phyloP scores from a whole-genome alignment of 164 flowering plant species.

The Annona cherimola region DNA sequence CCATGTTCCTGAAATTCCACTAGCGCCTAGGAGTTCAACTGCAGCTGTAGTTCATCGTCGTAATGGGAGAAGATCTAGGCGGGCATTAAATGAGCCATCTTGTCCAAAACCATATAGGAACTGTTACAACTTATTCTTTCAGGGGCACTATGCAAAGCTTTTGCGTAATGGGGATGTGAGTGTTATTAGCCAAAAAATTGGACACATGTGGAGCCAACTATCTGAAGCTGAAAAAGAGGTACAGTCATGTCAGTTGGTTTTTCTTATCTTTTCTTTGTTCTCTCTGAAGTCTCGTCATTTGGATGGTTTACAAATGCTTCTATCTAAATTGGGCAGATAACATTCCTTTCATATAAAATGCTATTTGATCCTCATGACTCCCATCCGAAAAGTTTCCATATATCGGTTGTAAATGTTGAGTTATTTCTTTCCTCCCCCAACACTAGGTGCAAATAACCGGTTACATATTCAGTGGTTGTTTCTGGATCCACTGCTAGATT shows the following conservation, averaged over 20 bases:
- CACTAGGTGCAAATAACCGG: too few relatives aligned
- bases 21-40: conserved; percentile 23
- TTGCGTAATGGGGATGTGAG: conserved; percentile 43
- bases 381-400: too few relatives aligned
- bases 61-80: conserved; percentile 37
- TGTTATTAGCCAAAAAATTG: conserved; percentile 48
- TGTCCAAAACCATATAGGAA: conserved; percentile 52
- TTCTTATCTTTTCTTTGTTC: not conserved
- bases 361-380: too few relatives aligned
- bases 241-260: not conserved
- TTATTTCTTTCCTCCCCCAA: too few relatives aligned
- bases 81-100: conserved; percentile 42
- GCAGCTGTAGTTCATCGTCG: conserved; percentile 21
- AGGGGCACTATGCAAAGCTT: conserved; percentile 57
- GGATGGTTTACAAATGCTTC: too few relatives aligned
- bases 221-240: conserved; percentile 68
- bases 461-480: too few relatives aligned
- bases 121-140: conserved; percentile 64
- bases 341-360: too few relatives aligned
- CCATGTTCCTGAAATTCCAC: conserved; percentile 39
- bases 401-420: too few relatives aligned
- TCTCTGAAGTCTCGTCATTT: too few relatives aligned
- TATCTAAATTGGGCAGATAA: too few relatives aligned
- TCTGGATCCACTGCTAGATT: too few relatives aligned
- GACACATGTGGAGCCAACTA: conserved; percentile 50